Evolutionary conservation across 2,329 filamentous ascomycete genomes (phyloP), one percentile per base, ranked within the genome.

Genomic region (Neopestalotiopsis clavispora): DNA sequence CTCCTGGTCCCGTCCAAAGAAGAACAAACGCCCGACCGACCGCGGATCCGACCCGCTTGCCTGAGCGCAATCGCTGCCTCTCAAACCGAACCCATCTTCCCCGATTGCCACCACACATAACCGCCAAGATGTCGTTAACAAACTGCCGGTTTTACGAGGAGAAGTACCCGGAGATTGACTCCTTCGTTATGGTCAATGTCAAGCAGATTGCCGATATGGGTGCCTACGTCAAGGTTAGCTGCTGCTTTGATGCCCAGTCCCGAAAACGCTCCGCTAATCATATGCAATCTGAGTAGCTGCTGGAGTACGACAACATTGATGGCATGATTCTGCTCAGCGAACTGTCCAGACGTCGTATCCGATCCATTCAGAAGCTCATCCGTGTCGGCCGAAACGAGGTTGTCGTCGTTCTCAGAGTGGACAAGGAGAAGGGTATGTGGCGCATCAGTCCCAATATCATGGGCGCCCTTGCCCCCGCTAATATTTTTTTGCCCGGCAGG

Each of bases 171-270:
- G 96, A 98, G 88, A 95, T 99, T 81, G 96, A 99, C 85, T 97
- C 94, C 88, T 98, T 98, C 85, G 97, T 99, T 81, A 99, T 99
- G 96, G 96, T 99, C 82, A 99, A 98, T 84, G 96, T 98, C 78
- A 97, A 97, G 90, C 94, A 97, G 93, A 99, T 99, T 80, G 96
- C 96, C 82, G 97, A 99, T 84, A 99, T 99, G 97, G 96, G 96
- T 82, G 96, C 97, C 77, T 99, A 99, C 82, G 97, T 99, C 79
- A 99, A 99, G 61, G 61, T 64, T 45, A 52, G 61, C 42, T 49
- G 20, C 6, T 52, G 20, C 6, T 52, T 64, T 52, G 38, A 20
- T 64, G 38, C 23, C 61, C 61, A 52, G 61, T 20, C 20, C 20
- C 38, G 40, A 49, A n/a, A n/a, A 38, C 20, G 4, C 61, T 64